A percentile compares a stretch with the other conserved stretches of the same genome.
These are phyloP conservation scores for Claviceps digitariae DNA, from an alignment of 2,329 filamentous ascomycete genomes.

Conservation along the genomic window DNA sequence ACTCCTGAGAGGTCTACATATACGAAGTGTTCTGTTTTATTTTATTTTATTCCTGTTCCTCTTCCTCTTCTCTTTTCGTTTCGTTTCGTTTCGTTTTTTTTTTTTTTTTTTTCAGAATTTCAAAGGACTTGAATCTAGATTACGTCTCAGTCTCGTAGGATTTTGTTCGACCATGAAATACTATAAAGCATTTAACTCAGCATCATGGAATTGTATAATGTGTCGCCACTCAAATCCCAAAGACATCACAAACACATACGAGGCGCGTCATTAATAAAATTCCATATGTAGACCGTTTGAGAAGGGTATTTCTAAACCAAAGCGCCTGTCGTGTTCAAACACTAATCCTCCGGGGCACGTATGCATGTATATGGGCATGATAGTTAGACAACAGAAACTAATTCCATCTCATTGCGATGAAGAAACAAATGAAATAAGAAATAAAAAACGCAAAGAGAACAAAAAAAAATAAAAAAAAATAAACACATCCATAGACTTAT, in stretches of 20 bases:
- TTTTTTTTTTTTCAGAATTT: too few species aligned
- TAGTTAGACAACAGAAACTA: not conserved
- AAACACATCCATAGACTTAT: not conserved
- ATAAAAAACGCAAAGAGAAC: not conserved
- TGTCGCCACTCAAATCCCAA: not conserved
- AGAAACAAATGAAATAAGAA: not conserved
- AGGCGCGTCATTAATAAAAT: not conserved
- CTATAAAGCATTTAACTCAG: not conserved
- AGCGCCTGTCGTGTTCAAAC: not conserved
- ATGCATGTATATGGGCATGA: not conserved
- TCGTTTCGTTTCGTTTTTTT: too few species aligned
- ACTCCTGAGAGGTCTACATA: conserved; percentile 7
- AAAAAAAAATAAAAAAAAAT: not conserved
- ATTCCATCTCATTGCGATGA: not conserved
- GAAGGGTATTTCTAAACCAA: not conserved
- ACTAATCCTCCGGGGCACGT: not conserved
- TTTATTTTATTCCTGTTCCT: too few species aligned
- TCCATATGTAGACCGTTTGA: not conserved
- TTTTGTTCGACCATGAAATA: not conserved
- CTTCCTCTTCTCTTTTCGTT: too few species aligned
- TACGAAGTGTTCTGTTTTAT: not conserved
- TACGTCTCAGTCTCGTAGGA: too few species aligned
- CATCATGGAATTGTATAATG: not conserved
- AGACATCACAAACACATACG: not conserved
- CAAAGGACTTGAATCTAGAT: not conserved